Percentiles rank a stretch among this genome's conserved stretches.
These are phyloP conservation scores for Ophiostoma pallidulum DNA, from an alignment of 2,329 filamentous ascomycete species.

Conservation along the genomic window DNA sequence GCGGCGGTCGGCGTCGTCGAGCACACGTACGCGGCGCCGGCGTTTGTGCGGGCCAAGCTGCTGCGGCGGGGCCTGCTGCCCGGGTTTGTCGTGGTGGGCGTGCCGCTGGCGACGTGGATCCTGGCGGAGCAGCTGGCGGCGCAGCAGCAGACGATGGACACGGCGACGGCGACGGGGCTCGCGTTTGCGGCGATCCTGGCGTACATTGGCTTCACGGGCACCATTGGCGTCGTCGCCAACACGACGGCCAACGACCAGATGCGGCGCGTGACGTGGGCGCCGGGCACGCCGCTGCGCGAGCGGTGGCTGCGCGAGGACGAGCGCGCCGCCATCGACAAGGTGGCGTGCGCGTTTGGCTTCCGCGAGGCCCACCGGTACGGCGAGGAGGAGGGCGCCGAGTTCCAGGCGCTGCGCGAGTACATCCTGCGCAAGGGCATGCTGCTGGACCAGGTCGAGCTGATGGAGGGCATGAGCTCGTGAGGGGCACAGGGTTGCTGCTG, in stretches of 20 bases:
- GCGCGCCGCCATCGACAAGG: slow-evolving; percentile 72
- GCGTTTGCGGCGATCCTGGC: slow-evolving; percentile 73
- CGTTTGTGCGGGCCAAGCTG: slow-evolving; percentile 59
- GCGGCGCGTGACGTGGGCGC: slow-evolving; percentile 83
- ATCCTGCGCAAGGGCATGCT: slow-evolving; percentile 79
- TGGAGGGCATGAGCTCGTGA: slow-evolving; percentile 69
- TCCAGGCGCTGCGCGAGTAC: slow-evolving; percentile 78
- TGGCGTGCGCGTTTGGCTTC: slow-evolving; percentile 89
- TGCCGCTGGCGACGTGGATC: slow-evolving; percentile 60
- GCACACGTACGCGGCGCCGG: slow-evolving; percentile 54
- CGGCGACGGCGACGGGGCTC: slow-evolving; percentile 62
- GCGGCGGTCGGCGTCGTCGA: slow-evolving; percentile 69
- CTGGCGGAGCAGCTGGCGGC: slow-evolving; percentile 57
- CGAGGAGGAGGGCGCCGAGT: slow-evolving; percentile 85
- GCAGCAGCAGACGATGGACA: slow-evolving; percentile 69
- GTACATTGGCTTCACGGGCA: slow-evolving; percentile 72
- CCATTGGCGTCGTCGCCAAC: slow-evolving; percentile 73
- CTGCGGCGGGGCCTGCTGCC: slow-evolving; percentile 56
- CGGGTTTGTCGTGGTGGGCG: slow-evolving; percentile 40
- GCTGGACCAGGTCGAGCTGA: slow-evolving; percentile 77
- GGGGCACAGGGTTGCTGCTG: not conserved
- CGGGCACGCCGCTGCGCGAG: slow-evolving; percentile 68
- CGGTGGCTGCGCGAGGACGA: slow-evolving; percentile 89
- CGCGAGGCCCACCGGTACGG: slow-evolving; percentile 69
- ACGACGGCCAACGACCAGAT: slow-evolving; percentile 91